Percentiles rank a stretch among this genome's conserved stretches.
Evolutionary conservation across 345 rosid species (phyloP).

Genomic region (Microcos paniculata): DNA sequence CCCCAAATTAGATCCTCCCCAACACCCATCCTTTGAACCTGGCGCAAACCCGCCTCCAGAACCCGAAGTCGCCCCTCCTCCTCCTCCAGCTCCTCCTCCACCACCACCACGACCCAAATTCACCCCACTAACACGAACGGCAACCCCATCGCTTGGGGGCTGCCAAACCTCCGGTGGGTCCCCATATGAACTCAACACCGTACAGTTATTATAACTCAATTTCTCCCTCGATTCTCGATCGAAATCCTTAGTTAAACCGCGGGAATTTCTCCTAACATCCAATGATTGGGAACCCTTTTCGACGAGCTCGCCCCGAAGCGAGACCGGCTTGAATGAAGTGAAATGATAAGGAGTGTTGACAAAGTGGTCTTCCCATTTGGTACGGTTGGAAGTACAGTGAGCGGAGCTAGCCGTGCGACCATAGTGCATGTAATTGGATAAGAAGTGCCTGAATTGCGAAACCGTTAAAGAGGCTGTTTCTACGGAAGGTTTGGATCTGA

Average conservation of each 20-base stretch:
- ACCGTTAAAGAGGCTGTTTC: slow-evolving; percentile 59
- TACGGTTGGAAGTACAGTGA: slow-evolving; percentile 33
- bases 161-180: slow-evolving; percentile 99
- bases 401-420: slow-evolving; percentile 45
- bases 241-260: slow-evolving; percentile 23
- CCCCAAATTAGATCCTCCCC: slow-evolving; percentile 98
- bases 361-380: slow-evolving; percentile 50
- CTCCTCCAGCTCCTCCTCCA: slow-evolving; percentile 27
- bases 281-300: slow-evolving; percentile 44
- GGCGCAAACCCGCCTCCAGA: slow-evolving; percentile 44
- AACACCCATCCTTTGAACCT: slow-evolving; percentile 62
- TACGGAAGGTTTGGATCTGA: slow-evolving; percentile 62
- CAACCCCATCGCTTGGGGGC: slow-evolving; percentile 87
- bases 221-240: slow-evolving; percentile 29
- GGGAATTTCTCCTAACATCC: slow-evolving; percentile 31
- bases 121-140: slow-evolving; percentile 46
- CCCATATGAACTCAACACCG: slow-evolving; percentile 53
- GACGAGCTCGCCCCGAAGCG: slow-evolving; percentile 52
- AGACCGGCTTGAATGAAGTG: slow-evolving; percentile 59
- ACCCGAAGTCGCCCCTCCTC: slow-evolving; percentile 31
- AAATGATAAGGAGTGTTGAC: slow-evolving; percentile 41
- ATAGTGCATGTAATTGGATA: slow-evolving; percentile 50
- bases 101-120: slow-evolving; percentile 43
- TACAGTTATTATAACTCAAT: slow-evolving; percentile 22
- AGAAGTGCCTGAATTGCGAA: slow-evolving; percentile 63